Evolutionary conservation across 495 filamentous ascomycete species (phyloP).

Genomic region (Xylona heveae): DNA sequence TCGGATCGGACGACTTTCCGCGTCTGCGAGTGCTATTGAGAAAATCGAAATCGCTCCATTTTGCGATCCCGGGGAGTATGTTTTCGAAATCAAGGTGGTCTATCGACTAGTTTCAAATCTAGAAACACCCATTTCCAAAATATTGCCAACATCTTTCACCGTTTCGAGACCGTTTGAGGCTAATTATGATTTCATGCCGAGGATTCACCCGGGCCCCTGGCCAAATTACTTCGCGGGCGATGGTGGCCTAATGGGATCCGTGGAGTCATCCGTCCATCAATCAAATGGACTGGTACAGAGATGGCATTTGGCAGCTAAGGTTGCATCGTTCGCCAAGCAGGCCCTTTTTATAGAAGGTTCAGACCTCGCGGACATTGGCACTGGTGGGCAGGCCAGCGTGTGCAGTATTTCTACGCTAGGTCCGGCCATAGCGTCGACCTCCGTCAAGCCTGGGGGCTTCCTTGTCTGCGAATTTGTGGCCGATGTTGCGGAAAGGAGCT

Average conservation of each 20-base stretch:
- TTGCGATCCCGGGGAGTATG: constrained; percentile 34
- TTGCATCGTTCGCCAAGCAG: constrained; percentile 58
- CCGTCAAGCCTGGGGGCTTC: too few species aligned
- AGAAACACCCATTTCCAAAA: constrained; percentile 66
- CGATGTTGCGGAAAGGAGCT: constrained; percentile 40
- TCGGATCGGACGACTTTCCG: constrained; percentile 27
- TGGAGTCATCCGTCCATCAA: constrained; percentile 2
- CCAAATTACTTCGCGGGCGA: constrained; percentile 52
- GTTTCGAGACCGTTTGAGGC: constrained; percentile 73
- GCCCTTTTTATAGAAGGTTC: constrained; percentile 44
- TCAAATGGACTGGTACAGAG: constrained; percentile 48
- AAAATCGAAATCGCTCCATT: constrained; percentile 24
- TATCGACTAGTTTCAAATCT: constrained; percentile 68
- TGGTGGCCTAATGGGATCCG: constrained; percentile 8
- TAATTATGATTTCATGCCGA: constrained; percentile 63
- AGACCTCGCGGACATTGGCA: constrained; percentile 28
- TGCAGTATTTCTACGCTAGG: constrained; percentile 16
- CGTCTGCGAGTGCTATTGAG: constrained; percentile 17
- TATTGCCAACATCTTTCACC: constrained; percentile 37
- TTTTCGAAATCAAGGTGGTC: constrained; percentile 44
- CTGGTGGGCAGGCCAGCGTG: constrained; percentile 29
- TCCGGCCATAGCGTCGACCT: constrained; percentile 30
- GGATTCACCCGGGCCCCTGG: constrained; percentile 58
- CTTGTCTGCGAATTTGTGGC: constrained; percentile 60
- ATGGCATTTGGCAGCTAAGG: constrained; percentile 52